Evolutionary conservation across 768 basidiomycete species (phyloP), one percentile per base, ranked within the genome.

Genomic region (Trametes meyenii): DNA sequence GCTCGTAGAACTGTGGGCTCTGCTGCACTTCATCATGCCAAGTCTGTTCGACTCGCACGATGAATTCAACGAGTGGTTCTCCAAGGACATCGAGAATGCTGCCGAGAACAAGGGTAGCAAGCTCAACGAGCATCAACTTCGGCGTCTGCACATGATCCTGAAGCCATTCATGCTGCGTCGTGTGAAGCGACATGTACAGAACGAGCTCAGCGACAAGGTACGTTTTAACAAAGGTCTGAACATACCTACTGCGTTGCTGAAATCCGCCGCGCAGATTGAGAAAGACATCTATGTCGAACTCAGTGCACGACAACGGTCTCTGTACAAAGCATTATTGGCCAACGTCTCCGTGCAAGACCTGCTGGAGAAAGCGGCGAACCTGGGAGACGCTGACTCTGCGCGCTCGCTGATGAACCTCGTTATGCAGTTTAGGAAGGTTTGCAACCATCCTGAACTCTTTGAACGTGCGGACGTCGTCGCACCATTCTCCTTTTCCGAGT

Each of bases 11-110:
- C 80, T 99, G 17, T 99, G 97, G 97, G 97, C 97, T 1, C 80
- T 99, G 60, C 80, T 99, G 44, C 97, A 99, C 73, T 99, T 99
- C 79, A 98, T 99, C 78, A 99, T 99, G 97, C 97, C 97, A 2
- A 96, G 92, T 72, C 79, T 99, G 55, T 99, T 99, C 74, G 97
- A 98, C 74, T 98, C 96, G 14, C 96, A 98, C 70, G 96, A 98
- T 70, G 97, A 99, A 76, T 99, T 99, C 80, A 94, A 91, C 72
- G 96, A 98, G 74, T 99, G 97, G 97, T 99, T 99, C 74, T 97
- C 96, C 12, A 97, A 98, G 75, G 97, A 98, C 70, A 98, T 98
- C 55, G 97, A 99, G 78, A 96, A 92, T 71, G 94, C 93, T 17
- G 86, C 85, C 4, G 95, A 94, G 73, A 95, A 94, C 72, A 92